Base-by-base conservation (phyloP, 2,329 filamentous ascomycete species). In the Phoma herbarum region DNA sequence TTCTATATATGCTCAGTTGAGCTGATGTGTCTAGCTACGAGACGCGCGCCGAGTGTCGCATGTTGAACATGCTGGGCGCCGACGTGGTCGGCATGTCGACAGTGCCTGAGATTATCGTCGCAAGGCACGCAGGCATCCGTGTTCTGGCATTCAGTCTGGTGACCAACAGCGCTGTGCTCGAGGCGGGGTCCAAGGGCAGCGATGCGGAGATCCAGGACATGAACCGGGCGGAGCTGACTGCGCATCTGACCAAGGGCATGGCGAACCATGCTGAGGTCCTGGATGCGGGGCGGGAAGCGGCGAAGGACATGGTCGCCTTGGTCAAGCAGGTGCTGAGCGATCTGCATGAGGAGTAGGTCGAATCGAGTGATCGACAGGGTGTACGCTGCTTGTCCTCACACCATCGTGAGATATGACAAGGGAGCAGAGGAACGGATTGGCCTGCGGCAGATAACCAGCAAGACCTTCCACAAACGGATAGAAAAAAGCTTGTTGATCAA, bases 61-160 rank as follows among this genome's bases (percentile, higher is more conserved):
- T 89, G 82, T 78, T 90, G 59, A 80, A 81, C 37, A 79, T 79
- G 46, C 75, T 89, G 7, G 87, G 88, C 7, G 87, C 86, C n/a
- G 87, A 90, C 68, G 78, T 89, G n/a, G 87, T 90, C 2, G 87
- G 87, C 14, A 90, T 90, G 88, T 88, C 85, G 29, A 90, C 88
- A 0, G 86, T 90, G 26, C 88, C 88, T 8, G 88, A 90, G 69
- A 87, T 89, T 51, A 83, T 90, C 48, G 85, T 87, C 16, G 87
- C 87, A 29, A 81, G 88, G 62, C 88, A 90, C 72, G 83, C 81
- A 52, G 85, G 84, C n/a, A 82, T 90, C 65, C 79, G 83, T 26
- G 84, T 90, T 7, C 77, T 90, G 35, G 88, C 86, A 6, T 83
- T 90, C 69, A 89, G 86, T 69, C 75, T 90, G 46, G 87, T 90